Conservation (phyloP, 2,329 filamentous ascomycete species). For the Elsinoe arachidis region DNA sequence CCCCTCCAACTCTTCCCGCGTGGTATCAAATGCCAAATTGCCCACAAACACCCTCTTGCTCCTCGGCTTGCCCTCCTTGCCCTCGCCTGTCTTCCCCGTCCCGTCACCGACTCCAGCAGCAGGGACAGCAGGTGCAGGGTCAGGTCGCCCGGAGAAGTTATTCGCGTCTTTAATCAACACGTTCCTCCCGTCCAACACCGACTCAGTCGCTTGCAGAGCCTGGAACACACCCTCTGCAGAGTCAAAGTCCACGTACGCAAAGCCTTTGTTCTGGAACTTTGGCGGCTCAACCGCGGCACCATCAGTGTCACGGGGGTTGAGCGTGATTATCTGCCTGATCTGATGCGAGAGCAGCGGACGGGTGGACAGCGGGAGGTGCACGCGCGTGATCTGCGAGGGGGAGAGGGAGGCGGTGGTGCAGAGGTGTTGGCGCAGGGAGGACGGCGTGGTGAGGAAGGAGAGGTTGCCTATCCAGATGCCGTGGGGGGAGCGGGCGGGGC, state of each 20-base stretch:
- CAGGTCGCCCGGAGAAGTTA: slow-evolving; percentile 81
- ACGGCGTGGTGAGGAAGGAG: slow-evolving; percentile 68
- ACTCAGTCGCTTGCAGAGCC: slow-evolving; percentile 82
- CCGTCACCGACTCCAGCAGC: slow-evolving; percentile 24
- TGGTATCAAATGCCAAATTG: slow-evolving; percentile 42
- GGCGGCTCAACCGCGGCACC: slow-evolving; percentile 39
- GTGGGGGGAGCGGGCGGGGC: slow-evolving; percentile 57
- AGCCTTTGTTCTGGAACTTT: slow-evolving; percentile 67
- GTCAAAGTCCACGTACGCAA: slow-evolving; percentile 90
- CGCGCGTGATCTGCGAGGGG: slow-evolving; percentile 66
- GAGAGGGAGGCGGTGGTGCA: slow-evolving; percentile 52
- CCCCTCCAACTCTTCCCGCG: slow-evolving; percentile 67
- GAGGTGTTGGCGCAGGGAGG: slow-evolving; percentile 72
- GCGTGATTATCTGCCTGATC: neutral
- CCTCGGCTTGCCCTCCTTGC: slow-evolving; percentile 46
- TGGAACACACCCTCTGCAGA: slow-evolving; percentile 58
- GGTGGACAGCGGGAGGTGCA: slow-evolving; percentile 63
- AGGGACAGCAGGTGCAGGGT: slow-evolving; percentile 44
- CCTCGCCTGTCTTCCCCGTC: slow-evolving; percentile 29
- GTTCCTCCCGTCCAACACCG: slow-evolving; percentile 63
- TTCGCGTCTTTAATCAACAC: slow-evolving; percentile 90
- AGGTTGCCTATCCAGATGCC: slow-evolving; percentile 96
- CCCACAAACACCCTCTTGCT: slow-evolving; percentile 78
- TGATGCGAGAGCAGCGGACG: slow-evolving; percentile 28
- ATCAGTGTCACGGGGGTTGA: slow-evolving; percentile 16